phyloP scores from a whole-genome alignment of 805 yeast species.

The Candida boidinii region DNA sequence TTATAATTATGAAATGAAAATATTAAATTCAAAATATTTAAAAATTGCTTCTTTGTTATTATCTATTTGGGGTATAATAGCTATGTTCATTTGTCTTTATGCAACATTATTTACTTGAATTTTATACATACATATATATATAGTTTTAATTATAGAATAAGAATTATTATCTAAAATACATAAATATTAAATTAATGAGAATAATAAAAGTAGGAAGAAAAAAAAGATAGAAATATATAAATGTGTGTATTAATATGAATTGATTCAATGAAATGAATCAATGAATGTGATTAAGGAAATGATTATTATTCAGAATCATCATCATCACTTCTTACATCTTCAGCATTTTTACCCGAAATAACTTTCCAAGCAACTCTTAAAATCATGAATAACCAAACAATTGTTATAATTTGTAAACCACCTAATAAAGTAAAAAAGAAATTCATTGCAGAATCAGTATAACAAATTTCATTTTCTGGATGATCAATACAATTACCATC shows the following conservation, averaged over 20 bases:
- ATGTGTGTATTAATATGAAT: background rate
- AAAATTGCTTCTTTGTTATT: conserved; percentile 26
- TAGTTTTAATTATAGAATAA: no score
- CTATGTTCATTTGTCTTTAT: conserved; percentile 46
- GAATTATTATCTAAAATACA: no score
- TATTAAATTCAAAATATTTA: conserved; percentile 3
- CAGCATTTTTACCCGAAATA: conserved; percentile 66
- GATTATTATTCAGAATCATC: conserved; percentile 37
- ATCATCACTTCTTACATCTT: conserved; percentile 78
- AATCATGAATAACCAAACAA: conserved; percentile 73
- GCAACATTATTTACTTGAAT: conserved; percentile 41
- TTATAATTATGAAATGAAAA: conserved; percentile 13
- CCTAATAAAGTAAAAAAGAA: conserved; percentile 48
- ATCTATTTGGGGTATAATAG: conserved; percentile 43
- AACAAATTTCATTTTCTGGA: conserved; percentile 31
- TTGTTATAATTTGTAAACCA: conserved; percentile 55
- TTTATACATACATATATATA: no score
- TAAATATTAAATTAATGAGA: background rate
- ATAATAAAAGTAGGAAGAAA: background rate
- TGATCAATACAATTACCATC: conserved; percentile 29
- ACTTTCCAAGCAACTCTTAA: conserved; percentile 63
- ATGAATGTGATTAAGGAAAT: no score
- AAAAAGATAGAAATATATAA: background rate
- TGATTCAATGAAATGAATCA: no score
- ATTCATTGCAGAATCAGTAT: conserved; percentile 35